These are phyloP conservation scores for Saccharum hybrid DNA, from an alignment of 202 grass and related monocot species.

Conservation along the genomic window DNA sequence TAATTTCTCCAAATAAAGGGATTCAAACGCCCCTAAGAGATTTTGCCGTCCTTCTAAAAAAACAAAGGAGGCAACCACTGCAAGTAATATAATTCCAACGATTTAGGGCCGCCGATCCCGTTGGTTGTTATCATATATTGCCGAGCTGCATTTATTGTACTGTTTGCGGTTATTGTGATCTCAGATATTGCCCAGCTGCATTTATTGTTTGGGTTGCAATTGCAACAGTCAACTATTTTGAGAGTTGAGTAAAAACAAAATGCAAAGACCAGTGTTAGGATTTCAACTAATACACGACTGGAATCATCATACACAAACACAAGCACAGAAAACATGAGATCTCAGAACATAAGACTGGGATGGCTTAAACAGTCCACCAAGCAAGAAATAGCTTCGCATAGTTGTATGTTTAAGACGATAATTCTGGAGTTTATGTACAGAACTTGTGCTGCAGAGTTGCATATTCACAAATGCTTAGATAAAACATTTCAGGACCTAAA, in stretches of 20 bases:
- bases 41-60: too few relatives aligned
- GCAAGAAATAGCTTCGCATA: conserved; percentile 10
- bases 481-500: conserved; percentile 41
- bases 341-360: neutral
- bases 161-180: too few relatives aligned
- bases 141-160: too few relatives aligned
- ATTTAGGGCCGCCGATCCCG: neutral
- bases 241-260: neutral
- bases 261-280: neutral
- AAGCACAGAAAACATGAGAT: conserved; percentile 8
- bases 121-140: neutral
- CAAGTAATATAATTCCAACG: neutral
- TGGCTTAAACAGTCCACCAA: neutral
- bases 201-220: neutral
- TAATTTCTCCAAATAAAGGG: too few relatives aligned
- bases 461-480: conserved; percentile 33
- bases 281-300: neutral
- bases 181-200: neutral
- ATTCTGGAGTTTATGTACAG: neutral
- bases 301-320: neutral
- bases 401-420: conserved; percentile 18
- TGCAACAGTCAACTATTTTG: neutral
- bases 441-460: neutral
- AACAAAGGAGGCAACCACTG: too few relatives aligned
- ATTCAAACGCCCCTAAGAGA: too few relatives aligned